Evolutionary conservation across 2,329 filamentous ascomycete species (phyloP).

Genomic region (Chaetomium strumarium): DNA sequence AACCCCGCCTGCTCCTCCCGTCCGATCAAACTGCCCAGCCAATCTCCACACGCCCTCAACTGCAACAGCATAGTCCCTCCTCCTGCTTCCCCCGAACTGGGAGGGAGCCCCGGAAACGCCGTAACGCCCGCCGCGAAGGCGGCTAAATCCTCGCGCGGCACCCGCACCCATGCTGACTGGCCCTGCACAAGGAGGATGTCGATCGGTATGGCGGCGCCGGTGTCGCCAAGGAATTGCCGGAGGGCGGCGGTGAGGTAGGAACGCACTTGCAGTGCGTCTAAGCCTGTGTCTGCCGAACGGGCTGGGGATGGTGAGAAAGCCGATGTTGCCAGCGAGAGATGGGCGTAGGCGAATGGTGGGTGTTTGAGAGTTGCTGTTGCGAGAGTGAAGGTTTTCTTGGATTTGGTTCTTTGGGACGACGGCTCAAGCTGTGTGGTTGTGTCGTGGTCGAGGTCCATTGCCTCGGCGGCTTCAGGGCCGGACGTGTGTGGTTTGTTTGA

Average conservation of each 20-base stretch:
- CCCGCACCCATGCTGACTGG: slow-evolving; percentile 54
- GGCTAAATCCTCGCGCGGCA: slow-evolving; percentile 55
- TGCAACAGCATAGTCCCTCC: slow-evolving; percentile 44
- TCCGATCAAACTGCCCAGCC: slow-evolving; percentile 56
- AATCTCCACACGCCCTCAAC: slow-evolving; percentile 55
- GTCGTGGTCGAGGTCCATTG: slow-evolving; percentile 16
- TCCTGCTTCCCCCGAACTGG: slow-evolving; percentile 25
- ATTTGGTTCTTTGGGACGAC: neutral
- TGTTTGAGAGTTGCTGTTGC: slow-evolving; percentile 45
- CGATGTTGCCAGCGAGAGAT: slow-evolving; percentile 33
- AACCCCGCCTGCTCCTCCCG: slow-evolving; percentile 42
- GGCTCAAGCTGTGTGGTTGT: neutral
- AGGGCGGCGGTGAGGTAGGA: slow-evolving; percentile 60
- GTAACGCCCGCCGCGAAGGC: slow-evolving; percentile 60
- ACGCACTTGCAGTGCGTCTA: slow-evolving; percentile 59
- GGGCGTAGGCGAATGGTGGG: slow-evolving; percentile 52
- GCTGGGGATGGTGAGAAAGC: slow-evolving; percentile 23
- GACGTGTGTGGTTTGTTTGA: neutral
- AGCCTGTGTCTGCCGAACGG: slow-evolving; percentile 7
- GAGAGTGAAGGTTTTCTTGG: slow-evolving; percentile 41
- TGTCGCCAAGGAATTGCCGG: slow-evolving; percentile 62
- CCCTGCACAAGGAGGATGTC: slow-evolving; percentile 58
- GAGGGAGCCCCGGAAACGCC: slow-evolving; percentile 43
- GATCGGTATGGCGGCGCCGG: slow-evolving; percentile 59
- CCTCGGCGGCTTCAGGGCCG: neutral